phyloP scores from a whole-genome alignment of 257 asterid species.

The Solanum medicagineum region DNA sequence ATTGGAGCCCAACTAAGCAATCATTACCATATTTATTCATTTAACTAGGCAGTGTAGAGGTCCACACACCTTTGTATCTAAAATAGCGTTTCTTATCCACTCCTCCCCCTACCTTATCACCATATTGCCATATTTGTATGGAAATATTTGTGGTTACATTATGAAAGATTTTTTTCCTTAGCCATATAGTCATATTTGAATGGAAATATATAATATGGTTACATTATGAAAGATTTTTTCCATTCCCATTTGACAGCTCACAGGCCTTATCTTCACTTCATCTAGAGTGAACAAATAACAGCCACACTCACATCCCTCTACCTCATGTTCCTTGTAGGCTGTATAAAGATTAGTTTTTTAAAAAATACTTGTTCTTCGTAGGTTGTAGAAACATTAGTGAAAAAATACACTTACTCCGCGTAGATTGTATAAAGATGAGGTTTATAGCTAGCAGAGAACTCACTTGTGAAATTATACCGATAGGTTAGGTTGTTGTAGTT shows the following conservation, averaged over 20 bases:
- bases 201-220: background rate
- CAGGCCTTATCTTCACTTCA: background rate
- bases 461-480: background rate
- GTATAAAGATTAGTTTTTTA: no score
- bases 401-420: no score
- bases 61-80: background rate
- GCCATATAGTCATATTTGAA: background rate
- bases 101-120: no score
- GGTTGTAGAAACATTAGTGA: no score
- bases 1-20: background rate
- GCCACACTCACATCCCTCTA: background rate
- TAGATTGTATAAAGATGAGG: no score
- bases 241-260: background rate
- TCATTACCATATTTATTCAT: background rate
- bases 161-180: background rate
- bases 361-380: no score
- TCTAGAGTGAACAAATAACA: background rate
- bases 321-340: no score
- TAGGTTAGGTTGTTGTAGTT: background rate
- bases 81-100: background rate
- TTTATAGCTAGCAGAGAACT: background rate
- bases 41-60: background rate
- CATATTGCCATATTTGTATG: no score
- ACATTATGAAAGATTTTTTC: background rate
- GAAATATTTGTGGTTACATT: background rate